These are phyloP conservation scores for Stachybotrys chartarum DNA, from an alignment of 2,329 filamentous ascomycete species.

Conservation along the genomic window DNA sequence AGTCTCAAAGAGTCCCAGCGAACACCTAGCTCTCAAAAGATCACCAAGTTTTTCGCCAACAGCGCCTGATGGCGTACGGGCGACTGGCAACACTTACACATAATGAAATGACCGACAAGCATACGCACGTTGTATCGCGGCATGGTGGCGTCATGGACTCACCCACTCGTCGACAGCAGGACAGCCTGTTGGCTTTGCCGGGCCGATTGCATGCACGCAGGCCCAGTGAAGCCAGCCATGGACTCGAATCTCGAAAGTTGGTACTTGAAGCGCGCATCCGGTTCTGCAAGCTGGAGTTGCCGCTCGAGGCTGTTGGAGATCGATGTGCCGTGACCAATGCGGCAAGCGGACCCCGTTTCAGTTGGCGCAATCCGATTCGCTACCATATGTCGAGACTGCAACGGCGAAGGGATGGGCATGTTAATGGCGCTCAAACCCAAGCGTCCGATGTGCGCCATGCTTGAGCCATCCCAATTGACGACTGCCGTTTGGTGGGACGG, in stretches of 20 bases:
- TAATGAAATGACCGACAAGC: no score
- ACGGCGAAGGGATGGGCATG: background rate
- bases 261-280: no score
- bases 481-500: no score
- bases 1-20: slow-evolving; percentile 64
- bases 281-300: background rate
- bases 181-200: background rate
- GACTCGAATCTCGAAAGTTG: no score
- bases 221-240: no score
- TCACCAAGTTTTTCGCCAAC: slow-evolving; percentile 82
- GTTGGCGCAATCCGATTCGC: background rate
- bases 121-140: background rate
- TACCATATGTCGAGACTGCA: background rate
- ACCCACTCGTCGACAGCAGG: background rate
- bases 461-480: no score
- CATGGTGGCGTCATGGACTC: background rate
- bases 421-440: no score
- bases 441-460: no score
- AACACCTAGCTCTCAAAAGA: slow-evolving; percentile 39
- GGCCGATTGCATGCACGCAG: background rate
- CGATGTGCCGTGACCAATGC: background rate
- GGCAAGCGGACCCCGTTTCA: background rate
- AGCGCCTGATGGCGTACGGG: slow-evolving; percentile 20
- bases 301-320: background rate
- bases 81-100: no score